phyloP scores from a whole-genome alignment of 2,329 filamentous ascomycete species.

The Teratosphaeria epicoccoides region DNA sequence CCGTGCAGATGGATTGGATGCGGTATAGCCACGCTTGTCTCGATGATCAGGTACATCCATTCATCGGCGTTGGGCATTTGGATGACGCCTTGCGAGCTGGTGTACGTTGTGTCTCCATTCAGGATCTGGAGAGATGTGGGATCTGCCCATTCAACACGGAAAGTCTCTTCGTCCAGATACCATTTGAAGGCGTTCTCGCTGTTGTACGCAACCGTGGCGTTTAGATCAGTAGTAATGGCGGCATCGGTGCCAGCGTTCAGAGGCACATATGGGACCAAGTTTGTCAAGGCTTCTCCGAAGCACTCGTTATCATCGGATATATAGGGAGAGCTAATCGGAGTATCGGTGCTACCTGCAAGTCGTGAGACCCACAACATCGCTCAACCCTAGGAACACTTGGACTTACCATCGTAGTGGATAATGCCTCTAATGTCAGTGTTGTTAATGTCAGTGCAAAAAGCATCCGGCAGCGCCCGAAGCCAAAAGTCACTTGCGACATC shows the following conservation, averaged over 20 bases:
- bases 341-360: constrained; percentile 11
- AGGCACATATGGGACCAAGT: constrained; percentile 25
- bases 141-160: constrained; percentile 29
- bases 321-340: constrained; percentile 25
- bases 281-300: constrained; percentile 26
- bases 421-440: constrained; percentile 22
- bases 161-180: constrained; percentile 31
- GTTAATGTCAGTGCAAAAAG: constrained; percentile 30
- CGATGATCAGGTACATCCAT: constrained; percentile 32
- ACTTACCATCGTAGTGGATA: constrained; percentile 26
- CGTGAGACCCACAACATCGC: neutral
- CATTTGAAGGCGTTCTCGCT: constrained; percentile 27
- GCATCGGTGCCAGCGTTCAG: constrained; percentile 13
- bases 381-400: neutral
- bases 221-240: constrained; percentile 11
- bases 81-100: constrained; percentile 26
- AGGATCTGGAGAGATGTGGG: constrained; percentile 30
- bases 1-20: constrained; percentile 35
- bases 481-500: constrained; percentile 24
- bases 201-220: constrained; percentile 24
- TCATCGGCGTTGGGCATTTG: constrained; percentile 23
- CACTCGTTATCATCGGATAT: constrained; percentile 26
- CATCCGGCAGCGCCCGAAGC: constrained; percentile 29
- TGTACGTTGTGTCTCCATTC: constrained; percentile 23
- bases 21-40: constrained; percentile 25